Percentiles rank a stretch among this genome's conserved stretches.
phyloP scores from a whole-genome alignment of 1,284 basidiomycete genomes.

The Boletus hoseneyae region DNA sequence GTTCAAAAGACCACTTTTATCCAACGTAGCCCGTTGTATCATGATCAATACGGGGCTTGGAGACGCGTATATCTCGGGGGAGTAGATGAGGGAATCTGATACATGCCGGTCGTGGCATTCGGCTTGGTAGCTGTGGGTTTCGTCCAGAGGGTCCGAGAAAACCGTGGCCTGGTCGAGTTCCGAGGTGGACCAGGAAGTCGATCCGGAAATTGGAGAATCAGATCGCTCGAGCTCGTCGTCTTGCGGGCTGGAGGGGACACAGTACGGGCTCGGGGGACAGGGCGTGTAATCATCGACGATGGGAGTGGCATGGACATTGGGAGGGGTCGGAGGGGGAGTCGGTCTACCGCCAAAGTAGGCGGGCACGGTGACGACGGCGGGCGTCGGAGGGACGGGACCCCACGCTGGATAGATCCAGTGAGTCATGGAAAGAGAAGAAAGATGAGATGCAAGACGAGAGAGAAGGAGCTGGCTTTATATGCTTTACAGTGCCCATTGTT shows the following conservation, averaged over 20 bases:
- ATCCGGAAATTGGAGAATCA: not conserved
- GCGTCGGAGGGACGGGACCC: conserved; percentile 11
- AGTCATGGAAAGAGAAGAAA: not conserved
- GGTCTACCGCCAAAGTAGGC: not conserved
- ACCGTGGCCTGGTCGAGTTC: not conserved
- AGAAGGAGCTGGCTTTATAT: conserved; percentile 16
- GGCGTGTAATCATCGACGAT: conserved; percentile 6
- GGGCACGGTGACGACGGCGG: conserved; percentile 3
- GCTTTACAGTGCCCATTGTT: no score
- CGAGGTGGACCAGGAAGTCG: not conserved
- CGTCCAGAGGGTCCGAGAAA: not conserved
- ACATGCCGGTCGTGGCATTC: not conserved
- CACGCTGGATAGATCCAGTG: conserved; percentile 1
- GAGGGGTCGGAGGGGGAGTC: conserved; percentile 15
- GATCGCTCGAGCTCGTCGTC: not conserved
- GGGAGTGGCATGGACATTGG: not conserved
- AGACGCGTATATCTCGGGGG: conserved; percentile 4
- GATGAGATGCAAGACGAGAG: not conserved
- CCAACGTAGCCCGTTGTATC: conserved; percentile 15
- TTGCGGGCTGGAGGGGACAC: not conserved
- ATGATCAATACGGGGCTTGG: conserved; percentile 20
- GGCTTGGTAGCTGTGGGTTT: not conserved
- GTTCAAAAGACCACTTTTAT: not conserved
- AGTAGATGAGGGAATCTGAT: conserved; percentile 9
- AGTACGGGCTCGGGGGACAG: conserved; percentile 17